Evolutionary conservation across 371 early-diverging fungal genomes (phyloP), one percentile per base, ranked within the genome.

Genomic region (Mortierella sp.): DNA sequence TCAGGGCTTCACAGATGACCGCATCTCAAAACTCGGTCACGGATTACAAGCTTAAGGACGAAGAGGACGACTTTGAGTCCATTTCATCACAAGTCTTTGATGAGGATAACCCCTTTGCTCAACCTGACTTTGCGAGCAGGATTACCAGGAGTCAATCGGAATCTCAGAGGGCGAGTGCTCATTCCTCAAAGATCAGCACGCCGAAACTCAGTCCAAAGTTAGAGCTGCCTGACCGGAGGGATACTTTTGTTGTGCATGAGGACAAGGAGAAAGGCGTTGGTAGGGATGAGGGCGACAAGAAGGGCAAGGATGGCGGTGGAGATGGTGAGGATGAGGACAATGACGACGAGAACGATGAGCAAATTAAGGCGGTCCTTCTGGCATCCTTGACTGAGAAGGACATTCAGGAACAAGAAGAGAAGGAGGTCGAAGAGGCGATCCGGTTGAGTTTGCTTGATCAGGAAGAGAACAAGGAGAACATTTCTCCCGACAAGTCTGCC

Each of bases 381-480:
- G 81, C 77, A 0, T 81, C 81, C 1, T 50, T 81, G 11, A 58
- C 57, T 6, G 81, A 80, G 10, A 34, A 76, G 38, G 79, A 84
- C 19, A n/a, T 80, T 8, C 78, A 58, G 7, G 81, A 84, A 21
- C 55, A 77, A 26, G 84, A 84, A 38, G 70, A 76, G 26, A 68
- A 54, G 34, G 72, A 80, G 9, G 21, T 84, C 0, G 80, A 80
- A 47, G 81, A 84, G 47, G 84, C 84, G 1, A 84, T 84, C 55
- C 48, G 57, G 63, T 52, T 73, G 44, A 84, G 84, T 60, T 34
- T 84, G 16, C 34, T 80, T 16, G 84, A 84, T 11, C 65, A 71
- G 13, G 84, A 84, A 31, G 81, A 80, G 16, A 84, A 84, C 74
- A 84, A 84, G 57, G 84, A 84, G 47, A 84, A 84, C 45, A 80